phyloP scores from a whole-genome alignment of 495 filamentous ascomycete species.

The Penicillium mononematosum region DNA sequence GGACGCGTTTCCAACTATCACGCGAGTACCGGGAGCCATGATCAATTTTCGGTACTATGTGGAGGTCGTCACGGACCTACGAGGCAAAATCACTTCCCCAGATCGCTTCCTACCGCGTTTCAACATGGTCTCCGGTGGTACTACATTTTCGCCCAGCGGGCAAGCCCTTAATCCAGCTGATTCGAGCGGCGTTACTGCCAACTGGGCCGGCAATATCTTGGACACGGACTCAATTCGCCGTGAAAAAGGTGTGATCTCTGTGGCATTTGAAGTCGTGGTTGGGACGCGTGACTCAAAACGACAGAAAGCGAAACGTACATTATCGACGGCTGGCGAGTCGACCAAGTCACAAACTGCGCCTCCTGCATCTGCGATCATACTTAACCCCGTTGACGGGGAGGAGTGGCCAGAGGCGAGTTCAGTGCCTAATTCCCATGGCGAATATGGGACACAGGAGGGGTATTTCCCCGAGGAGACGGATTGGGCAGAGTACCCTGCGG shows the following conservation, averaged over 20 bases:
- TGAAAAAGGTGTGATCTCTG: conserved; percentile 82
- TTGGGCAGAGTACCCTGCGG: conserved; percentile 34
- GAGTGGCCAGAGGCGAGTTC: conserved; percentile 31
- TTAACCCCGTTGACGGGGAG: conserved; percentile 30
- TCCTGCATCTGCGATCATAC: conserved; percentile 6
- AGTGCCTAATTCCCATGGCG: conserved; percentile 25
- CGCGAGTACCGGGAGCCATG: conserved; percentile 81
- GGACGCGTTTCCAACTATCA: conserved; percentile 90
- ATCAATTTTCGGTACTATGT: conserved; percentile 93
- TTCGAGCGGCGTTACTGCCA: conserved; percentile 41
- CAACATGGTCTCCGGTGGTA: conserved; percentile 51
- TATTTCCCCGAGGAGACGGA: conserved; percentile 34
- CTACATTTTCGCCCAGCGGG: conserved; percentile 47
- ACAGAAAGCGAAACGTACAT: conserved; percentile 41
- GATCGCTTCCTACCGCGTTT: conserved; percentile 61
- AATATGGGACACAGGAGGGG: conserved; percentile 39
- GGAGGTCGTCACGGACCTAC: conserved; percentile 87
- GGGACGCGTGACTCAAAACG: conserved; percentile 79
- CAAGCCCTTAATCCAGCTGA: conserved; percentile 47
- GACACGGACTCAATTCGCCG: conserved; percentile 84
- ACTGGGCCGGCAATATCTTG: conserved; percentile 75
- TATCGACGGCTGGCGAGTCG: conserved; percentile 28
- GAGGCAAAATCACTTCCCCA: conserved; percentile 74
- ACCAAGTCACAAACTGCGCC: conserved; percentile 17
- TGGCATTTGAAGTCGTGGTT: conserved; percentile 80